Percentiles rank a stretch among this genome's conserved stretches.
Evolutionary conservation across 306 rosid genomes (phyloP).

Genomic region (Dalbergia cochinchinensis): DNA sequence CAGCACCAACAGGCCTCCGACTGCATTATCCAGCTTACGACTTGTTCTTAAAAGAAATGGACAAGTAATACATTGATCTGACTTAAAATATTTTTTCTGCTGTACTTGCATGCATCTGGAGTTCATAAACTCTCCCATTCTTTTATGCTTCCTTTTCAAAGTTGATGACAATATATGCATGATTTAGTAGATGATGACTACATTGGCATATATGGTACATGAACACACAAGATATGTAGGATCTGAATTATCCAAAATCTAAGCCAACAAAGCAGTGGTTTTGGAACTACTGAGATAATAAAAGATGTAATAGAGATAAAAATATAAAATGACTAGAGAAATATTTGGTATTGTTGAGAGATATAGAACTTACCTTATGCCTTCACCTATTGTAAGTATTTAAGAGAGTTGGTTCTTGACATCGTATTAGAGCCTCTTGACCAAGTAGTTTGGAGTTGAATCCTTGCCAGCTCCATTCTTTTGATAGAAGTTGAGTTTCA

Average conservation of each 20-base stretch:
- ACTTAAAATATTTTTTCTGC: not conserved
- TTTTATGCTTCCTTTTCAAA: not conserved
- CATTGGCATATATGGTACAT: conserved; percentile 9
- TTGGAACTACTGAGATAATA: not conserved
- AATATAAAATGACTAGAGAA: not conserved
- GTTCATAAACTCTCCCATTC: not conserved
- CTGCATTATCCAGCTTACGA: conserved; percentile 88
- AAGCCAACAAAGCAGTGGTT: not conserved
- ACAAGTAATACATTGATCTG: conserved; percentile 60
- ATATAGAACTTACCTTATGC: not conserved
- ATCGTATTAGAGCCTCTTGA: not conserved
- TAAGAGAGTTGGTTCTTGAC: not conserved
- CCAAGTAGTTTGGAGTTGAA: not conserved
- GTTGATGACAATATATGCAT: not conserved
- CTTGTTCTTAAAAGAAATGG: conserved; percentile 74
- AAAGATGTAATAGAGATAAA: not conserved
- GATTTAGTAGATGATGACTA: not conserved
- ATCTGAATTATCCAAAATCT: conserved; percentile 9
- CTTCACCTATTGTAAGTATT: not conserved
- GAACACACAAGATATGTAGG: not conserved
- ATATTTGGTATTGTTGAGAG: conserved; percentile 8
- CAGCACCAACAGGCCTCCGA: conserved; percentile 76
- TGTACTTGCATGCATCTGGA: conserved; percentile 14
- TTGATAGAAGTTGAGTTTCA: not conserved
- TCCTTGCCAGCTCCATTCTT: not conserved